Evolutionary conservation across 2,329 filamentous ascomycete species (phyloP).

Genomic region (Lasiodiplodia hormozganensis): DNA sequence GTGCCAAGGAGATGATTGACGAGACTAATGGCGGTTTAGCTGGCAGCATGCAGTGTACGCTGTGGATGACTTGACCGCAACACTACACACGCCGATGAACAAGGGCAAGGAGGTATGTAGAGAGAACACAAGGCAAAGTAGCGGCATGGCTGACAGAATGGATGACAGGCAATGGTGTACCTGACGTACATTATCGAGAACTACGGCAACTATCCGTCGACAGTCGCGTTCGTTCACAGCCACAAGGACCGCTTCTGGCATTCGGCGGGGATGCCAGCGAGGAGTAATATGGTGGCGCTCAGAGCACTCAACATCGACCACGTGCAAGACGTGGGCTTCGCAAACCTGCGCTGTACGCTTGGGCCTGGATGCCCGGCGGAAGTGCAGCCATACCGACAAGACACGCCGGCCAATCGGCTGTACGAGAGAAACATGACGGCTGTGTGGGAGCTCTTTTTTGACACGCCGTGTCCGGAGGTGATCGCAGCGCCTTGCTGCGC

Average conservation of each 20-base stretch:
- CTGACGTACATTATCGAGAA: constrained; percentile 38
- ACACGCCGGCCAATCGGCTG: constrained; percentile 32
- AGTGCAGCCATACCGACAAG: constrained; percentile 42
- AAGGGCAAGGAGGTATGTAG: constrained; percentile 33
- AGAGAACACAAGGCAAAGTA: neutral
- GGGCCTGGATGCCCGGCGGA: constrained; percentile 49
- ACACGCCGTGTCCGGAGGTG: constrained; percentile 30
- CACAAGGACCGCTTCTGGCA: constrained; percentile 32
- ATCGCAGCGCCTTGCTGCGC: constrained; percentile 32
- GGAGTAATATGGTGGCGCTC: constrained; percentile 29
- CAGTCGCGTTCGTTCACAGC: constrained; percentile 35
- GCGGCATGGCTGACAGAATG: neutral
- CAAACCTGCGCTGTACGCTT: constrained; percentile 48
- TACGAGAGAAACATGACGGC: constrained; percentile 32
- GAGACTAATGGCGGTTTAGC: neutral
- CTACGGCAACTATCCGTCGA: constrained; percentile 35
- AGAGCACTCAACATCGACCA: constrained; percentile 44
- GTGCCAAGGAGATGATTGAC: no score
- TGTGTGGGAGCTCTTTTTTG: constrained; percentile 34
- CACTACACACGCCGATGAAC: constrained; percentile 34
- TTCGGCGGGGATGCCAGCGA: constrained; percentile 27
- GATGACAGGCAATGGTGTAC: constrained; percentile 34
- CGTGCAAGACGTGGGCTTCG: constrained; percentile 48
- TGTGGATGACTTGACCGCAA: constrained; percentile 29
- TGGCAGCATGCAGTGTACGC: constrained; percentile 32